Evolutionary conservation across 208 protist genomes (phyloP).

Genomic region (Leishmania martiniquensis): DNA sequence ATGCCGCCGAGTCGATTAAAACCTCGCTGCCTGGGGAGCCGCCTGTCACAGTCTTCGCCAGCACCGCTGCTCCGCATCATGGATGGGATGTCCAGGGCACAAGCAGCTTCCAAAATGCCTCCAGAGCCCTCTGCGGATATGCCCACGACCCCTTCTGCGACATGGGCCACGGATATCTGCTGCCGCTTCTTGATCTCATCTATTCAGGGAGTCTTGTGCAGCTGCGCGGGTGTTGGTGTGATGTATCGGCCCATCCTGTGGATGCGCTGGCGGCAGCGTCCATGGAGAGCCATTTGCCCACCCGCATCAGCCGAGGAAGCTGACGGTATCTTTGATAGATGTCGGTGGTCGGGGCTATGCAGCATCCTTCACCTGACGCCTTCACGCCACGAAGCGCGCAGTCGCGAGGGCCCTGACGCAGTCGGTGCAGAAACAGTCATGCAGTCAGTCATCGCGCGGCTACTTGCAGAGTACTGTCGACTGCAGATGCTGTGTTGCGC

Average conservation of each 20-base stretch:
- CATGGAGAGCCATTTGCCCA: neutral
- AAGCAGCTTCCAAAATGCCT: neutral
- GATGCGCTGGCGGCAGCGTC: neutral
- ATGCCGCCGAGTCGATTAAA: slow-evolving; percentile 4
- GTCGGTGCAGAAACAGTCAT: neutral
- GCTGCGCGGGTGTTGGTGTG: slow-evolving; percentile 47
- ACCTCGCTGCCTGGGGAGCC: slow-evolving; percentile 12
- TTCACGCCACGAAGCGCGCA: neutral
- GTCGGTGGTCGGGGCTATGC: neutral
- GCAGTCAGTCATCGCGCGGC: neutral
- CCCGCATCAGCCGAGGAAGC: neutral
- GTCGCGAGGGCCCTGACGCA: neutral
- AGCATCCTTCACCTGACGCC: neutral
- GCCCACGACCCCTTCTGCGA: slow-evolving; percentile 30
- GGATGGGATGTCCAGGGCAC: neutral
- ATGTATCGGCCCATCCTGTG: neutral
- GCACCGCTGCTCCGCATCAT: slow-evolving; percentile 1
- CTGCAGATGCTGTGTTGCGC: neutral
- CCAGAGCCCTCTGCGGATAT: neutral
- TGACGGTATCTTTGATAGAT: neutral
- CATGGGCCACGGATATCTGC: slow-evolving; percentile 55
- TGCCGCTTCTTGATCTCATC: slow-evolving; percentile 35
- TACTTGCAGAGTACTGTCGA: neutral
- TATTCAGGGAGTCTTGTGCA: slow-evolving; percentile 50
- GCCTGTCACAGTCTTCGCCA: slow-evolving; percentile 10